phyloP scores from a whole-genome alignment of 2,329 filamentous ascomycete species.

The Penicillium aurantiogriseum region DNA sequence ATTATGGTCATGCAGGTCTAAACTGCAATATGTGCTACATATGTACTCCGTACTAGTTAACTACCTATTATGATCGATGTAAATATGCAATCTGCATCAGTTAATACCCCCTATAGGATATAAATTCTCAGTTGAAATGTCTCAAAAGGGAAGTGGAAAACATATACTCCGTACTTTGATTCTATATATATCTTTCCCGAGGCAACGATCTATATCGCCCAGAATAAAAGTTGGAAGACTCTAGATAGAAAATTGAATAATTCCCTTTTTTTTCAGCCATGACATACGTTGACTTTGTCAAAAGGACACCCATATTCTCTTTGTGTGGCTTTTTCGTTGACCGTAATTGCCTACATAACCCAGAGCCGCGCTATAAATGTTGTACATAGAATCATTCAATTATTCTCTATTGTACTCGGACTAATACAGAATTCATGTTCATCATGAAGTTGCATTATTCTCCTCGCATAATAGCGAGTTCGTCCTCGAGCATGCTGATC shows the following conservation, averaged over 20 bases:
- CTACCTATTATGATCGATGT: not conserved
- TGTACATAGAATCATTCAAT: not conserved
- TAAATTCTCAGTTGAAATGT: not conserved
- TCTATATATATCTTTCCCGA: not conserved
- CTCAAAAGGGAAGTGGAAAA: no score
- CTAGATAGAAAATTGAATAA: not conserved
- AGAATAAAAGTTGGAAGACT: not conserved
- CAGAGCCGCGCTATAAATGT: not conserved
- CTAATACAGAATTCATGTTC: not conserved
- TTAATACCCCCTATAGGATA: no score
- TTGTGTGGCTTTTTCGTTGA: not conserved
- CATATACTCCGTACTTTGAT: not conserved
- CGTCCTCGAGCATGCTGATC: constrained; percentile 37
- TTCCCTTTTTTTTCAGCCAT: not conserved
- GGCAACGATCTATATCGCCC: not conserved
- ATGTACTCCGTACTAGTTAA: not conserved
- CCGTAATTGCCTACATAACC: not conserved
- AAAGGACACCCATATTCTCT: not conserved
- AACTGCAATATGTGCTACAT: not conserved
- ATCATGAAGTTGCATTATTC: constrained; percentile 12
- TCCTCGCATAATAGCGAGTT: constrained; percentile 35
- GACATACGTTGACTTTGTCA: not conserved
- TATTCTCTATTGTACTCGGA: not conserved
- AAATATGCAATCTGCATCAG: not conserved
- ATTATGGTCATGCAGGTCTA: not conserved